A percentile compares a stretch with the other conserved stretches of the same genome.
Evolutionary conservation across 176 grass and related monocot species (phyloP).

Genomic region (Bothriochloa decipiens): DNA sequence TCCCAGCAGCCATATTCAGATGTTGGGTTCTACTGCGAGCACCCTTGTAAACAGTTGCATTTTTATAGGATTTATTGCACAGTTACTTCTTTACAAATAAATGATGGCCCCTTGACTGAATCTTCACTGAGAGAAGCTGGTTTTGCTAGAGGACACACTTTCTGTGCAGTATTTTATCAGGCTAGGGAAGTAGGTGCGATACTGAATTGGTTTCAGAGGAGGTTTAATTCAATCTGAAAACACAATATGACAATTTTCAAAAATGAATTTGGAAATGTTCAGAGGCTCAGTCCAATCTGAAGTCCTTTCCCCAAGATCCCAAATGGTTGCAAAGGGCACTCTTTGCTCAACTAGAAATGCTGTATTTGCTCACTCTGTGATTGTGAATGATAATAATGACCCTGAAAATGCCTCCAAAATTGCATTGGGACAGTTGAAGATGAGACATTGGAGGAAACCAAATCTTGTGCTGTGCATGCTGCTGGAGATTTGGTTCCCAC

Average conservation of each 20-base stretch:
- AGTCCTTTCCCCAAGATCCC: background rate
- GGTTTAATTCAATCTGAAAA: no score
- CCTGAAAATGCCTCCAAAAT: background rate
- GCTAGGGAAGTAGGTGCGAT: no score
- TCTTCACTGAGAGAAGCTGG: background rate
- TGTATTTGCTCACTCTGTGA: background rate
- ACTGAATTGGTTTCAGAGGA: no score
- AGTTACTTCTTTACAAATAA: background rate
- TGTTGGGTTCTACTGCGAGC: background rate
- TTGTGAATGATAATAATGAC: no score
- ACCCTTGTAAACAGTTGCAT: background rate
- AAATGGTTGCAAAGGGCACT: background rate
- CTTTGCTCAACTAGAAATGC: background rate
- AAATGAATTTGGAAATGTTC: no score
- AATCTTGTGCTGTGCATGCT: slow-evolving; percentile 28
- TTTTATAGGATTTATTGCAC: background rate
- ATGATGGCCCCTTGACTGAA: background rate
- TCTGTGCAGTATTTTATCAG: no score
- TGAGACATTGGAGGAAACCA: slow-evolving; percentile 58
- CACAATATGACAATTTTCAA: no score
- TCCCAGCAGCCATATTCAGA: background rate
- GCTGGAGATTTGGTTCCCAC: slow-evolving; percentile 41
- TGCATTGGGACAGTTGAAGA: slow-evolving; percentile 32
- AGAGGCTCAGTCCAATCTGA: background rate
- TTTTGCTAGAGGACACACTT: no score